Evolutionary conservation across 805 yeast genomes (phyloP).

Genomic region (Myxozyma nipponensis): DNA sequence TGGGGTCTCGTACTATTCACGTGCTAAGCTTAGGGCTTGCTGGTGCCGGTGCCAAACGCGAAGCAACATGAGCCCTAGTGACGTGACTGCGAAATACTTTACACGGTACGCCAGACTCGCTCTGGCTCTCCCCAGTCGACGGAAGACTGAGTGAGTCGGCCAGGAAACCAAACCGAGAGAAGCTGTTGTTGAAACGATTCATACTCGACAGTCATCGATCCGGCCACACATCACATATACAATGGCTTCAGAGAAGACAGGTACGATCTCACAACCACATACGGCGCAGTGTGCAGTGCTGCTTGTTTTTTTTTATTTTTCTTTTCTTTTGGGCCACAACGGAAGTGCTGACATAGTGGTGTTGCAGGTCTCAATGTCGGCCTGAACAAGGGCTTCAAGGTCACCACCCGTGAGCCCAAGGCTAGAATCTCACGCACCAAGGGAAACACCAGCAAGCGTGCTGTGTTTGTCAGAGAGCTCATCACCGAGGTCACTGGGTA

Average conservation of each 20-base stretch:
- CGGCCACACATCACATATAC: constrained; percentile 2
- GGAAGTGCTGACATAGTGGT: background rate
- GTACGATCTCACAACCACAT: too few relatives aligned
- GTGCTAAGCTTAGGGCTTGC: too few relatives aligned
- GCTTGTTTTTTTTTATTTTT: background rate
- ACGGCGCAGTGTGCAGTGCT: background rate
- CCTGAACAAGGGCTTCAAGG: constrained; percentile 98
- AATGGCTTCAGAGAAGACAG: constrained; percentile 28
- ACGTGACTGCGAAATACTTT: too few relatives aligned
- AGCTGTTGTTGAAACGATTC: too few relatives aligned
- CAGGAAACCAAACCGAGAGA: too few relatives aligned
- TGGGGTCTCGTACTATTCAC: too few relatives aligned
- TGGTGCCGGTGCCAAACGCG: too few relatives aligned
- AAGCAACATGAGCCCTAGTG: too few relatives aligned
- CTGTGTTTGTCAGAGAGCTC: constrained; percentile 89
- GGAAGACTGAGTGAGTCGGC: too few relatives aligned
- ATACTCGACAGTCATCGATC: background rate
- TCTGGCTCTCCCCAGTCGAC: too few relatives aligned
- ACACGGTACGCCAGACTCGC: too few relatives aligned
- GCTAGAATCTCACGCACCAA: constrained; percentile 93
- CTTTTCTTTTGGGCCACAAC: background rate
- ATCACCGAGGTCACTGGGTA: constrained; percentile 93
- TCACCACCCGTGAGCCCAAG: constrained; percentile 76
- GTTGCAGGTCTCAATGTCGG: constrained; percentile 85
- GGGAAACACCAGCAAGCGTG: constrained; percentile 94